Evolutionary conservation across 2,329 filamentous ascomycete genomes (phyloP).

Genomic region (Cladosporium colombiae): DNA sequence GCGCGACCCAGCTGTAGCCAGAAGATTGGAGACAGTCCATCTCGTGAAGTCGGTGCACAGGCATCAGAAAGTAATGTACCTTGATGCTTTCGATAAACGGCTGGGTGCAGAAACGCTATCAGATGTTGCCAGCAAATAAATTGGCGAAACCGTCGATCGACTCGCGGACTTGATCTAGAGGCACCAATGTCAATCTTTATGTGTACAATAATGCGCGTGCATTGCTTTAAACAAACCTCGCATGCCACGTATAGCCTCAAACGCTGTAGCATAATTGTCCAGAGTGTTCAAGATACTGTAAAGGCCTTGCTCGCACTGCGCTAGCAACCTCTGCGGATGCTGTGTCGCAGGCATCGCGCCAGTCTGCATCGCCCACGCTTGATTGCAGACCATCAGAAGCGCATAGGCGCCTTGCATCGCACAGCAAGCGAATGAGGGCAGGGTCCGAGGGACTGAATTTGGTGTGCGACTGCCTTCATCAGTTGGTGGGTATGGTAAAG

Average conservation of each 20-base stretch:
- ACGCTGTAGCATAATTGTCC: constrained; percentile 24
- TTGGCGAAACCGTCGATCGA: constrained; percentile 15
- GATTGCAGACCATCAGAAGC: constrained; percentile 45
- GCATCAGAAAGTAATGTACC: background rate
- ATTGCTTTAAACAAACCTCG: constrained; percentile 21
- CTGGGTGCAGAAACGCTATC: background rate
- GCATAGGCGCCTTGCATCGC: constrained; percentile 51
- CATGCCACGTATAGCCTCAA: constrained; percentile 28
- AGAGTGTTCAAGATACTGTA: constrained; percentile 21
- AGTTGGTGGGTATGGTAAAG: constrained; percentile 50
- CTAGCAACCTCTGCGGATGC: constrained; percentile 4
- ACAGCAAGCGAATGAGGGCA: constrained; percentile 51
- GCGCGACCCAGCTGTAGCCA: background rate
- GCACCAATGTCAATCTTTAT: background rate
- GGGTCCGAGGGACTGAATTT: constrained; percentile 40
- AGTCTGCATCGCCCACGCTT: constrained; percentile 16
- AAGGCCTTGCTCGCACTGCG: constrained; percentile 22
- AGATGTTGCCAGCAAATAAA: constrained; percentile 14
- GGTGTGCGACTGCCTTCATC: background rate
- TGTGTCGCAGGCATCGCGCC: constrained; percentile 12
- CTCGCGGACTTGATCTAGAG: constrained; percentile 15
- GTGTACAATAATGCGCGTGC: background rate
- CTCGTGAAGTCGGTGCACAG: background rate
- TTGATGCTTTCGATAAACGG: background rate
- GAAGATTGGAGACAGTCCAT: background rate